phyloP scores from a whole-genome alignment of 345 rosid species.

The Hypericum perforatum region DNA sequence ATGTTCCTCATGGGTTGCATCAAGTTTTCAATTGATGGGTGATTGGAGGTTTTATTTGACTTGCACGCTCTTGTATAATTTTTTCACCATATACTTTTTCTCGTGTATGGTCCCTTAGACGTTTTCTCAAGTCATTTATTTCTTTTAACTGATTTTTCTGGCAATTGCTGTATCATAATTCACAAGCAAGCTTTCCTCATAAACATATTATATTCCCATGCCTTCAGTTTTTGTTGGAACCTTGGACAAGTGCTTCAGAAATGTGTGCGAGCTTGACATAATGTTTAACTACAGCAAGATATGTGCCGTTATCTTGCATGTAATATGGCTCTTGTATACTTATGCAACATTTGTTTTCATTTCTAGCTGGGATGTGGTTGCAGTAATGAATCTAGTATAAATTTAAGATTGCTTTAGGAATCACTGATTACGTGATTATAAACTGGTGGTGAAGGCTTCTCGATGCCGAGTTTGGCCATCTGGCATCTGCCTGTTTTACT shows the following conservation, averaged over 20 bases:
- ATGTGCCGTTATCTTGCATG: conserved; percentile 3
- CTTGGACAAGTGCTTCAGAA: conserved; percentile 93
- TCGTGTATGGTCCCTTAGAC: too few relatives aligned
- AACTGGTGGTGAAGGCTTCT: not conserved
- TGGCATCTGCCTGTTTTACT: not conserved
- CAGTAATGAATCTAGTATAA: too few relatives aligned
- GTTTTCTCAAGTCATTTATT: not conserved
- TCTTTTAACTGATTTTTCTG: not conserved
- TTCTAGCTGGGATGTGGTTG: not conserved
- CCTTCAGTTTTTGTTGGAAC: conserved; percentile 88
- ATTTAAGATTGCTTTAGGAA: too few relatives aligned
- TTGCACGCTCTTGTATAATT: too few relatives aligned
- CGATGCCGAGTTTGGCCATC: not conserved
- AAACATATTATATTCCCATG: conserved; percentile 2
- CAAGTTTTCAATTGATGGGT: too few relatives aligned
- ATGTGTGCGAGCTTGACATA: conserved; percentile 87
- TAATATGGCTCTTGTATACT: not conserved
- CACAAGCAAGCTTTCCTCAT: conserved; percentile 17
- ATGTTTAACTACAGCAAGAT: conserved; percentile 90
- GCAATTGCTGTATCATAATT: not conserved
- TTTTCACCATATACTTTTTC: too few relatives aligned
- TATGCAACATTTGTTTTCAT: not conserved
- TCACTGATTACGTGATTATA: not conserved
- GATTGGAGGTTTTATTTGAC: too few relatives aligned
- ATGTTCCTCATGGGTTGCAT: too few relatives aligned